Evolutionary conservation across 2,329 filamentous ascomycete species (phyloP).

Genomic region (Penicillium sp.): DNA sequence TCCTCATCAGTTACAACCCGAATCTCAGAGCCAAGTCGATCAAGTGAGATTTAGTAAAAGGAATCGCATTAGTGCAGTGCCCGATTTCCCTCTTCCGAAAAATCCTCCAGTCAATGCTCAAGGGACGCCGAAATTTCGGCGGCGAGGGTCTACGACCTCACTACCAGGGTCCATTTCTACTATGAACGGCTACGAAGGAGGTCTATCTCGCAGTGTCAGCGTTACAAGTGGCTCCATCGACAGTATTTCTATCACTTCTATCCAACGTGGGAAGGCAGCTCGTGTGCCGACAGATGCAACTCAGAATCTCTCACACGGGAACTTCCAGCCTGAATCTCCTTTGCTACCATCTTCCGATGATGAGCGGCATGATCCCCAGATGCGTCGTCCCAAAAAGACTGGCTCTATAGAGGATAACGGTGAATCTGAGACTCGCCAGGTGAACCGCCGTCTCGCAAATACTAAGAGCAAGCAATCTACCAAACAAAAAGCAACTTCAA

Average conservation of each 20-base stretch:
- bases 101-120: constrained; percentile 17
- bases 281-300: constrained; percentile 20
- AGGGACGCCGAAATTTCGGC: neutral
- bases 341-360: constrained; percentile 40
- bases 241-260: constrained; percentile 3
- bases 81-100: constrained; percentile 19
- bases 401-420: neutral
- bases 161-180: constrained; percentile 12
- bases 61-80: constrained; percentile 14
- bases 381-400: neutral
- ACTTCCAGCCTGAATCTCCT: constrained; percentile 25
- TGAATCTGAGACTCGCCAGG: neutral
- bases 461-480: neutral
- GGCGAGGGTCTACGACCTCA: constrained; percentile 12
- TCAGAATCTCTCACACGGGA: constrained; percentile 15
- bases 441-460: neutral
- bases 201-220: constrained; percentile 13
- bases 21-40: neutral
- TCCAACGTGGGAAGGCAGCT: neutral
- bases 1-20: neutral
- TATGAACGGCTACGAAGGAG: constrained; percentile 12
- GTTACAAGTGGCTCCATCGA: constrained; percentile 12
- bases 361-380: constrained; percentile 18
- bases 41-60: neutral
- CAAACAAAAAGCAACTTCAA: neutral